phyloP scores from a whole-genome alignment of 768 basidiomycete species.

The Pleurotus citrinopileatus region DNA sequence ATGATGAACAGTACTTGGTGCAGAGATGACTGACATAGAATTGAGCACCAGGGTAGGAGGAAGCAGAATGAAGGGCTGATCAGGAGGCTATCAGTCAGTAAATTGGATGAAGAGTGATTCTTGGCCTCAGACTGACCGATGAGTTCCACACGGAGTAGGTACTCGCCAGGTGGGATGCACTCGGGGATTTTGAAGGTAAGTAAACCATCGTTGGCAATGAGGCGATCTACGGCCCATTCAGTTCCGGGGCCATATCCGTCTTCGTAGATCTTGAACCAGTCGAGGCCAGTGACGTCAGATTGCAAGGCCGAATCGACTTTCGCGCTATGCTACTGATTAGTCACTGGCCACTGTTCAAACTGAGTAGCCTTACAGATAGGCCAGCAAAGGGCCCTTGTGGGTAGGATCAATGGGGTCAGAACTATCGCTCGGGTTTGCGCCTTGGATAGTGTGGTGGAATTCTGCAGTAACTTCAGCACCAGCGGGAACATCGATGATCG shows the following conservation, averaged over 20 bases:
- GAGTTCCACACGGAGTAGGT: constrained; percentile 10
- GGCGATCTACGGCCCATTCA: constrained; percentile 36
- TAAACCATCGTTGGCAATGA: constrained; percentile 39
- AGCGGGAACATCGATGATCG: constrained; percentile 47
- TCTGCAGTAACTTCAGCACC: constrained; percentile 51
- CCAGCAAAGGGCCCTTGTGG: constrained; percentile 52
- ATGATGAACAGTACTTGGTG: neutral
- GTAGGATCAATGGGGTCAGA: constrained; percentile 47
- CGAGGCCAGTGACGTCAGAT: constrained; percentile 33
- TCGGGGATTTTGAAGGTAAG: constrained; percentile 29
- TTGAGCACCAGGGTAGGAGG: constrained; percentile 6
- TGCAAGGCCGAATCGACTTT: constrained; percentile 22
- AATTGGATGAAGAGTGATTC: neutral
- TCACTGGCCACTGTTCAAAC: neutral
- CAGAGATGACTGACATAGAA: neutral
- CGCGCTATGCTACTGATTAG: constrained; percentile 29
- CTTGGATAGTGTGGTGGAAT: constrained; percentile 46
- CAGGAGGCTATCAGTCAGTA: too few species aligned
- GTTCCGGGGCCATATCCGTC: constrained; percentile 27
- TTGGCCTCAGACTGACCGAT: neutral
- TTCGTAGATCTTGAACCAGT: constrained; percentile 46
- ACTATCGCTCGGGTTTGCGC: constrained; percentile 37
- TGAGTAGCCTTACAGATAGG: constrained; percentile 41
- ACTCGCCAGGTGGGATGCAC: constrained; percentile 16
- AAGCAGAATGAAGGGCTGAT: constrained; percentile 1